Evolutionary conservation across 2,329 filamentous ascomycete species (phyloP), one percentile per base, ranked within the genome.

Genomic region (Pleochaeta shiraiana): DNA sequence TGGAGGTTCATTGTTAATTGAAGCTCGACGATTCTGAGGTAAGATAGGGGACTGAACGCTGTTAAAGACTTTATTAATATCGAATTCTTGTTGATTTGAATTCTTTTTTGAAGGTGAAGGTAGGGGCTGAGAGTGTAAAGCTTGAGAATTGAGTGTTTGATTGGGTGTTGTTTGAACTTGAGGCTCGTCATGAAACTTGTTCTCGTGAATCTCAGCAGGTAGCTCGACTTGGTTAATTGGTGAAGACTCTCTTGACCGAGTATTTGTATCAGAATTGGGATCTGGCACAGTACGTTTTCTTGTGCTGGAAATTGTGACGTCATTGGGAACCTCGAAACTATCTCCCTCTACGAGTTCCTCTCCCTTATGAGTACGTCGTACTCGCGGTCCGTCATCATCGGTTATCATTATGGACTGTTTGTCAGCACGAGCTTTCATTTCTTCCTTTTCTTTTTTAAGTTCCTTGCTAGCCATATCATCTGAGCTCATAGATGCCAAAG

Each of bases 381-480:
- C 85, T 2, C 90, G 84, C 3, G 91, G 87, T 1, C 83, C 90
- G 61, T 71, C 80, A 21, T 87, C 83, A 21, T 87, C 83, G 24
- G 88, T 83, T 16, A 89, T 82, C 66, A 92, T 84, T 59, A 93
- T 91, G 57, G 92, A 88, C 73, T 92, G 88, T 70, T 90, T 88
- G 71, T 93, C 88, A 0, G 84, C 83, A 66, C 83, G 81, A 63
- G 88, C 87, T 73, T 87, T 87, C 79, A 92, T 84, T 69, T 85
- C 83, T 19, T 87, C 87, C 28, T 83, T 86, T 72, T 90, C 82
- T 31, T 81, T 81, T 73, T 95, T 90, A 71, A 91, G 80, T 73
- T 97, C 91, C 68, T 95, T 88, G 65, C 88, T 95, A 1, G 90
- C 90, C 79, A 98, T 88, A 71, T 96, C 89, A 71, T 93, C 88